phyloP scores from a whole-genome alignment of 1,139 yeast species.

The Hyphopichia buzzinii region DNA sequence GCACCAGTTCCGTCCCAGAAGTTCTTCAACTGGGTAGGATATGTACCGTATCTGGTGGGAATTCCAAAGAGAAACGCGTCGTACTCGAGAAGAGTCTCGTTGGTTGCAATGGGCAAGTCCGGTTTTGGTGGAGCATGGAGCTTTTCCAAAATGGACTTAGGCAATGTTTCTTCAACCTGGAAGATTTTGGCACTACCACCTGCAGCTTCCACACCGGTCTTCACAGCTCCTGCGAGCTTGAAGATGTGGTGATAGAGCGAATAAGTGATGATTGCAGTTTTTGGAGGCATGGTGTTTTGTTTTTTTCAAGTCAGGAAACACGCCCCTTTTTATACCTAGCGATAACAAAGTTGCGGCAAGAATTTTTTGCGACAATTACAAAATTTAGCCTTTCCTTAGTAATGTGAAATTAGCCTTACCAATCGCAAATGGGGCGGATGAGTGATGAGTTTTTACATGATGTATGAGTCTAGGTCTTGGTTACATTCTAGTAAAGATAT shows the following conservation, averaged over 20 bases:
- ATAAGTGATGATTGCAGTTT: slow-evolving; percentile 38
- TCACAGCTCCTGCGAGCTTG: slow-evolving; percentile 31
- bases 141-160: slow-evolving; percentile 24
- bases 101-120: slow-evolving; percentile 30
- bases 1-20: slow-evolving; percentile 41
- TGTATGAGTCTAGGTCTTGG: too few relatives aligned
- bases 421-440: too few relatives aligned
- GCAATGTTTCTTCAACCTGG: slow-evolving; percentile 37
- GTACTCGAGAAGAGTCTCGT: slow-evolving; percentile 30
- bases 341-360: too few relatives aligned
- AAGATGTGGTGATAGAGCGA: slow-evolving; percentile 37
- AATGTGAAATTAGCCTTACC: too few relatives aligned
- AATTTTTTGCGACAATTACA: too few relatives aligned
- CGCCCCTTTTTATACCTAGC: too few relatives aligned
- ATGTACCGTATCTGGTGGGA: slow-evolving; percentile 39
- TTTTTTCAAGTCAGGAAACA: too few relatives aligned
- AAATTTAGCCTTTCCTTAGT: too few relatives aligned
- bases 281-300: slow-evolving; percentile 9
- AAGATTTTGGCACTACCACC: slow-evolving; percentile 37
- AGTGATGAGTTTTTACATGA: too few relatives aligned
- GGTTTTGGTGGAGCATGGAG: slow-evolving; percentile 34
- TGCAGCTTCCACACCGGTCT: slow-evolving; percentile 37
- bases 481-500: too few relatives aligned
- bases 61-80: slow-evolving; percentile 40
- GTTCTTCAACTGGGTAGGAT: slow-evolving; percentile 38